Evolutionary conservation across 2,329 filamentous ascomycete genomes (phyloP), one percentile per base, ranked within the genome.

Genomic region (Talaromyces sp.): DNA sequence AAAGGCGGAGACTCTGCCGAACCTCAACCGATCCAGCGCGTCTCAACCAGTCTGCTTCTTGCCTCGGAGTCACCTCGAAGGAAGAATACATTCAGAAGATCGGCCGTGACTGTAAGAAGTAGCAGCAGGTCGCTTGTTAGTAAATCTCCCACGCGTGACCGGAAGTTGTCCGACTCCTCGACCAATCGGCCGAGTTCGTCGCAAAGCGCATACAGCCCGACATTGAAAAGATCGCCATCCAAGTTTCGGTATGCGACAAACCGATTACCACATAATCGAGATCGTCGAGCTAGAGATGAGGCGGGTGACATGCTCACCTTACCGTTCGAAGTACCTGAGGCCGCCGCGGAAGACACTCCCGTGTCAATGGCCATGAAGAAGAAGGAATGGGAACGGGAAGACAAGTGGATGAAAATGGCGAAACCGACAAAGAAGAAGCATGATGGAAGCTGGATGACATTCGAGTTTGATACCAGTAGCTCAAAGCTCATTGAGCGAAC

Each of bases 401-500:
- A 88, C 65, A 89, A 89, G 70, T 90, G 88, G 88, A 83, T 84
- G 22, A 87, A 84, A 71, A 90, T 90, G 88, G 88, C 87, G 17
- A 82, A 81, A 63, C 75, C 78, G 7, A 81, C 78, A 7, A 76
- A 77, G 60, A 77, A 77, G 66, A 77, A 74, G 65, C 76, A 78
- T 36, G 77, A 82, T 62, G 85, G 86, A 25, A 86, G 85, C 17
- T 87, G 88, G 17, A 89, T 88, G 85, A 81, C 80, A 13, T 89
- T 89, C 69, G 90, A 93, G 63, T 98, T 98, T 74, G 93, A 97
- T 77, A 85, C 86, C 43, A 88, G 85, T 69, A 91, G 90, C 75
- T 84, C 91, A n/a, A 93, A 97, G 76, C 82, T 99, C 51, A 89
- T 97, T 66, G 90, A 93, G 70, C 87, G 95, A 64, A 96, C 93